Evolutionary conservation across 306 rosid genomes (phyloP), one percentile per base, ranked within the genome.

Genomic region (Elaeagnus macrophylla): DNA sequence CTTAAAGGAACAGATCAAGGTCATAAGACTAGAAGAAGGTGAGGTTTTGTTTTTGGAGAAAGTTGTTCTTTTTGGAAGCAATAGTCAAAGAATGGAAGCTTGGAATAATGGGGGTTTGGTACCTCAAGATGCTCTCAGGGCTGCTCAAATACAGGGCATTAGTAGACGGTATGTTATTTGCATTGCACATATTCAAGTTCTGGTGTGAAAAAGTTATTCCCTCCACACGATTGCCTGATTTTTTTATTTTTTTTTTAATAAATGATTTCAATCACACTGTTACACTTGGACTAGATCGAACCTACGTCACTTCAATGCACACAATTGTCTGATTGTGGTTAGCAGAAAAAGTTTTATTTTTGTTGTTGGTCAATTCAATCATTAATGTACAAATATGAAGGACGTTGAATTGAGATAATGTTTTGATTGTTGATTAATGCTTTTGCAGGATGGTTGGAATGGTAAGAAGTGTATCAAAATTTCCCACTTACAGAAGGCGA

Each of bases 61-160:
- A 64, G 70, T 76, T 2, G 71, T 84, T 52, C 85, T 88, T 17
- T 88, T 88, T 10, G 81, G 90, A 56, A 59, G 58, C 73, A 71
- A 72, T 45, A 64, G 62, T 39, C 81, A 65, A 25, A 79, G 90
- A 48, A 57, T 73, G 40, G 76, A 75, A 20, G 75, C 74, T 48
- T 88, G 90, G 85, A 77, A 81, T 53, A 84, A 77, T 35, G 85
- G 85, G 18, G 38, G 74, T 38, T 64, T 57, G 18, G 51, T 62
- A 53, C 71, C 85, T 46, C 65, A 65, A 67, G 86, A 79, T 60
- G 69, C 76, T 60, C 59, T 84, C 47, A 79, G 87, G 74, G 83
- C 82, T 64, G 96, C 96, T 72, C 96, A 88, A 64, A 79, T 88
- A 9, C 80, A 84, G 67, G 96, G 90, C 51, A 75, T 88, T 40